Percentiles rank a stretch among this genome's conserved stretches.
These are phyloP conservation scores for Claviceps africana DNA, from an alignment of 2,329 filamentous ascomycete genomes.

Conservation along the genomic window DNA sequence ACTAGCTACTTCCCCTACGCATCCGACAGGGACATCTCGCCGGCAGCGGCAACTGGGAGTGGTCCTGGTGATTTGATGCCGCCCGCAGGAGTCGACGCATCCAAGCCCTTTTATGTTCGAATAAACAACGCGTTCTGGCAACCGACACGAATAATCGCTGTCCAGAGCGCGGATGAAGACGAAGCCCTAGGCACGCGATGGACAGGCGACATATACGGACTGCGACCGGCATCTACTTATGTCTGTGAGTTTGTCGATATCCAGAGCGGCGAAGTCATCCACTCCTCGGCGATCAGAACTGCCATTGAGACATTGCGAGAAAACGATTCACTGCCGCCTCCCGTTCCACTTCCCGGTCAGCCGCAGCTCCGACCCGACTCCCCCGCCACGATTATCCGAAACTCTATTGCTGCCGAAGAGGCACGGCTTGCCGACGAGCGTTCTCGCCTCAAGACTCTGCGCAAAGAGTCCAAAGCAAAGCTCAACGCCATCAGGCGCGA, in stretches of 20 bases:
- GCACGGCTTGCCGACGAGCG: constrained; percentile 56
- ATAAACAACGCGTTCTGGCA: constrained; percentile 72
- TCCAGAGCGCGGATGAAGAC: constrained; percentile 16
- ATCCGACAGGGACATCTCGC: constrained; percentile 16
- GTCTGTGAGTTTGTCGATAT: constrained; percentile 65
- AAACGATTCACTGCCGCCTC: constrained; percentile 15
- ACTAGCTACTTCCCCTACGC: constrained; percentile 49
- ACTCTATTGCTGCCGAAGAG: constrained; percentile 60
- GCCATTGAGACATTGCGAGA: constrained; percentile 29
- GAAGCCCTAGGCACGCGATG: constrained; percentile 36
- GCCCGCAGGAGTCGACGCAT: constrained; percentile 44
- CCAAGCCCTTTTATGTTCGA: constrained; percentile 65
- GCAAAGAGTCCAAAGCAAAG: constrained; percentile 61
- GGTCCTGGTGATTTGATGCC: constrained; percentile 16
- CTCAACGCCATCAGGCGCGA: constrained; percentile 57
- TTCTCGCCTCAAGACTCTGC: constrained; percentile 52
- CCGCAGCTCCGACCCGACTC: constrained; percentile 59
- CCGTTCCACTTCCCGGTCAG: constrained; percentile 29
- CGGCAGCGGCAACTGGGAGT: constrained; percentile 13
- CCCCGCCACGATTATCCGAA: constrained; percentile 61
- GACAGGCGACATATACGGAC: constrained; percentile 56
- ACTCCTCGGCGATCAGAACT: constrained; percentile 59
- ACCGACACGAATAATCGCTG: constrained; percentile 53
- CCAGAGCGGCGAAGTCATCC: constrained; percentile 50
- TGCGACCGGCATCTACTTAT: constrained; percentile 62